phyloP scores from a whole-genome alignment of 495 filamentous ascomycete genomes.

The Saxispiralis lemnorum region DNA sequence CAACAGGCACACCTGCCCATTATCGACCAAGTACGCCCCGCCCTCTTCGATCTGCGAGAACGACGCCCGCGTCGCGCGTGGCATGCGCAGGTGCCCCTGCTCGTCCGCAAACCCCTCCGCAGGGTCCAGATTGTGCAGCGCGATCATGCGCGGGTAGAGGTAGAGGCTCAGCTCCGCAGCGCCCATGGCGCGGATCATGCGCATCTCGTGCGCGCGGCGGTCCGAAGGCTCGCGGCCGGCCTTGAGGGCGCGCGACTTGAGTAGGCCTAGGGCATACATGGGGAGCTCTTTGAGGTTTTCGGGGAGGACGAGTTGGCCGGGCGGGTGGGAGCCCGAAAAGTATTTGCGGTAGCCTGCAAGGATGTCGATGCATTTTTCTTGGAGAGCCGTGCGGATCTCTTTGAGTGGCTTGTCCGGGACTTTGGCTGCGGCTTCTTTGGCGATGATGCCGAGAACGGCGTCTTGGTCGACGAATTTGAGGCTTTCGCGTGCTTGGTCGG shows the following conservation, averaged over 20 bases:
- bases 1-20: slow-evolving; percentile 74
- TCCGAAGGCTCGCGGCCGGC: slow-evolving; percentile 82
- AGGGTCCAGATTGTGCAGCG: slow-evolving; percentile 63
- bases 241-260: slow-evolving; percentile 89
- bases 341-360: slow-evolving; percentile 86
- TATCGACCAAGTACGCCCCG: slow-evolving; percentile 94
- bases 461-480: slow-evolving; percentile 93
- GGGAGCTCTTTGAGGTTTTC: slow-evolving; percentile 92
- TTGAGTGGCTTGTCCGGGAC: slow-evolving; percentile 67
- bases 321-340: slow-evolving; percentile 67
- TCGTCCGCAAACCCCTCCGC: slow-evolving; percentile 73
- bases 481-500: slow-evolving; percentile 60
- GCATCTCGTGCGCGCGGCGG: slow-evolving; percentile 76
- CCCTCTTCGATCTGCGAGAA: slow-evolving; percentile 84
- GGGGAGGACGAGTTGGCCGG: slow-evolving; percentile 83
- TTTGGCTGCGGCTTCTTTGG: slow-evolving; percentile 80
- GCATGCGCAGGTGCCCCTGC: slow-evolving; percentile 62
- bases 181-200: slow-evolving; percentile 75
- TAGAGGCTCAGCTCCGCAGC: slow-evolving; percentile 73
- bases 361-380: slow-evolving; percentile 89
- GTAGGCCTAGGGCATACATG: slow-evolving; percentile 87
- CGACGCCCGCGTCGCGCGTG: slow-evolving; percentile 49
- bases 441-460: slow-evolving; percentile 67
- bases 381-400: slow-evolving; percentile 66
- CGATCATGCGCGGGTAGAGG: slow-evolving; percentile 85